phyloP scores from a whole-genome alignment of 179 eudicot species.

The Beta macrorhiza region DNA sequence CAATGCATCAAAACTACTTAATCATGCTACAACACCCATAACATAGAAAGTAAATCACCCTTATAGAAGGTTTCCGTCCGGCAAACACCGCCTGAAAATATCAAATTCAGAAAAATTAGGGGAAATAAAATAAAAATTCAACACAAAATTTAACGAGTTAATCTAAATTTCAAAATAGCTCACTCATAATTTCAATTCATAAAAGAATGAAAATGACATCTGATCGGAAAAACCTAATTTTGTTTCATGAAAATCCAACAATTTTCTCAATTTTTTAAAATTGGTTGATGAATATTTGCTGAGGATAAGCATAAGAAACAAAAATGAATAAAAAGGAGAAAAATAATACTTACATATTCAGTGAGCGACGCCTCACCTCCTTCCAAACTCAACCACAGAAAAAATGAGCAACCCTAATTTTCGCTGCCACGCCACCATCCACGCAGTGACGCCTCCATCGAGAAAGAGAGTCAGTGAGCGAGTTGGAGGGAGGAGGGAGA shows the following conservation, averaged over 20 bases:
- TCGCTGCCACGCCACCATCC: too few species aligned
- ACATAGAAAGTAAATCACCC: conserved; percentile 22
- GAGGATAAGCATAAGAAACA: too few species aligned
- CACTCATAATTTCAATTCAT: neutral
- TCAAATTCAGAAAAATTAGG: neutral
- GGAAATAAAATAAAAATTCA: too few species aligned
- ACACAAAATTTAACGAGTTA: too few species aligned
- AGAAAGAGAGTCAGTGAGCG: too few species aligned
- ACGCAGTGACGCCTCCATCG: too few species aligned
- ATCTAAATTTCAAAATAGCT: too few species aligned
- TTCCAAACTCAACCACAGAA: too few species aligned
- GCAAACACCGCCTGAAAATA: conserved; percentile 59
- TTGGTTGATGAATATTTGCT: neutral
- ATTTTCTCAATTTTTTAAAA: neutral
- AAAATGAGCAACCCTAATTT: too few species aligned
- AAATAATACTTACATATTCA: neutral
- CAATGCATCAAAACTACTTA: neutral
- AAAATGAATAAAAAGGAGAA: neutral
- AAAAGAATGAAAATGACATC: neutral
- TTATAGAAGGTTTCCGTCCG: conserved; percentile 87
- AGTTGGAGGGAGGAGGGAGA: too few species aligned
- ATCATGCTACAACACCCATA: neutral
- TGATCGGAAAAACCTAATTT: conserved; percentile 28
- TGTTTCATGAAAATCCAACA: neutral
- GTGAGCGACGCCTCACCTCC: too few species aligned